These are phyloP conservation scores for Zymoseptoria pseudotritici DNA, from an alignment of 2,329 filamentous ascomycete species.

Conservation along the genomic window DNA sequence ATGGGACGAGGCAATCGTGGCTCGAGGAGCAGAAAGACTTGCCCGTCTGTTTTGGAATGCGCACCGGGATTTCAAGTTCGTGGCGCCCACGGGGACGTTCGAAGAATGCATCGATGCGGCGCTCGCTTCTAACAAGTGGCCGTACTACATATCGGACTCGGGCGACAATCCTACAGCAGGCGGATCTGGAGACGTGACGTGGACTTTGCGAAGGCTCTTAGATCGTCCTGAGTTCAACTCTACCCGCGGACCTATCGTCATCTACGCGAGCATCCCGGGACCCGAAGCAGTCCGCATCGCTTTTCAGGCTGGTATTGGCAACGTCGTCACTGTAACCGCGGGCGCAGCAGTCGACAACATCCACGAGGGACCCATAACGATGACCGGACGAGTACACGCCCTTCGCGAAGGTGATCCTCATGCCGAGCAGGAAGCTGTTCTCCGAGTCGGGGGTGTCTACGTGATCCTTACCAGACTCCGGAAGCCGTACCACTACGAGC, in stretches of 20 bases:
- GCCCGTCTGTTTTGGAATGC: constrained; percentile 15
- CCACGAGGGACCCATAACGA: constrained; percentile 12
- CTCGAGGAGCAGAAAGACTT: constrained; percentile 10
- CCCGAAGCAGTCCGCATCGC: constrained; percentile 7
- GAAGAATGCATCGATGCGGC: constrained; percentile 13
- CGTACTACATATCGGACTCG: constrained; percentile 19
- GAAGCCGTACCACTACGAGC: constrained; percentile 18
- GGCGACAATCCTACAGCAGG: constrained; percentile 19
- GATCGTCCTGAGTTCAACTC: constrained; percentile 4
- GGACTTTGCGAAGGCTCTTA: constrained; percentile 10
- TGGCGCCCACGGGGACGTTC: constrained; percentile 13
- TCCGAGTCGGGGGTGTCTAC: constrained; percentile 13
- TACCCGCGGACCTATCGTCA: constrained; percentile 3
- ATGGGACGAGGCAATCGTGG: constrained; percentile 7
- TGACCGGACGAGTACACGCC: constrained; percentile 13
- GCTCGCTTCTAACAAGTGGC: constrained; percentile 3
- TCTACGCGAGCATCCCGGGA: constrained; percentile 18
- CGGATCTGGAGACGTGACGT: constrained; percentile 17
- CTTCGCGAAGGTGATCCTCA: constrained; percentile 12
- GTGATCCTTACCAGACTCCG: constrained; percentile 16
- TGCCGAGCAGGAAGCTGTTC: constrained; percentile 12
- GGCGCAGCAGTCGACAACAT: constrained; percentile 15
- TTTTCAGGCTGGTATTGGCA: constrained; percentile 11
- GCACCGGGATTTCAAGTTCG: constrained; percentile 15
- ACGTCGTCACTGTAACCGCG: constrained; percentile 11